phyloP scores from a whole-genome alignment of 192 early-diverging fungal species.

The Coemansia sp. region DNA sequence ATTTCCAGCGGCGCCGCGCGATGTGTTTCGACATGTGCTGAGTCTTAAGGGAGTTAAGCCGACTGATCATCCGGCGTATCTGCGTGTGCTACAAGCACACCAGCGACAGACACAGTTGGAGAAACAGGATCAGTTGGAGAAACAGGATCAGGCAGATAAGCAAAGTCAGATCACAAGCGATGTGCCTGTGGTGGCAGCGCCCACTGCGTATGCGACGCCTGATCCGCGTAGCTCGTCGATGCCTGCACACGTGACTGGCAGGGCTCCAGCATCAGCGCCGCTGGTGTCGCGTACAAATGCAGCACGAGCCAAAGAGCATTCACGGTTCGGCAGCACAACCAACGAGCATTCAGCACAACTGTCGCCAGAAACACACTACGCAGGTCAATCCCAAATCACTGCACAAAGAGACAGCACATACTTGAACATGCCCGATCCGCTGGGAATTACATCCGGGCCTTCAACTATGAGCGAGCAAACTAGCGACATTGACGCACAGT shows the following conservation, averaged over 20 bases:
- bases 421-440: conserved; percentile 19
- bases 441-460: conserved; percentile 24
- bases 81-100: conserved; percentile 21
- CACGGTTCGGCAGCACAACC: neutral
- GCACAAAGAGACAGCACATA: neutral
- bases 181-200: no score
- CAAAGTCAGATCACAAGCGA: no score
- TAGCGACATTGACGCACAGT: conserved; percentile 1
- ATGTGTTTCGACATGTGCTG: conserved; percentile 76
- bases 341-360: neutral
- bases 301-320: neutral
- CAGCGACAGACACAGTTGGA: no score
- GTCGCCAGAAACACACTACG: neutral
- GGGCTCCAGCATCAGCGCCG: neutral
- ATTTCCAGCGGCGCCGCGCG: conserved; percentile 67
- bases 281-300: neutral
- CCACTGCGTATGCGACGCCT: neutral
- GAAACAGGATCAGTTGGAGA: neutral
- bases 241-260: neutral
- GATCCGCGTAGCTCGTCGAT: neutral
- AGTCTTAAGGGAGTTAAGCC: conserved; percentile 78
- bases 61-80: conserved; percentile 58
- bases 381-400: neutral
- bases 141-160: neutral
- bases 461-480: neutral